Conservation (phyloP, 1,284 basidiomycete genomes). For the Sporisorium graminicola region DNA sequence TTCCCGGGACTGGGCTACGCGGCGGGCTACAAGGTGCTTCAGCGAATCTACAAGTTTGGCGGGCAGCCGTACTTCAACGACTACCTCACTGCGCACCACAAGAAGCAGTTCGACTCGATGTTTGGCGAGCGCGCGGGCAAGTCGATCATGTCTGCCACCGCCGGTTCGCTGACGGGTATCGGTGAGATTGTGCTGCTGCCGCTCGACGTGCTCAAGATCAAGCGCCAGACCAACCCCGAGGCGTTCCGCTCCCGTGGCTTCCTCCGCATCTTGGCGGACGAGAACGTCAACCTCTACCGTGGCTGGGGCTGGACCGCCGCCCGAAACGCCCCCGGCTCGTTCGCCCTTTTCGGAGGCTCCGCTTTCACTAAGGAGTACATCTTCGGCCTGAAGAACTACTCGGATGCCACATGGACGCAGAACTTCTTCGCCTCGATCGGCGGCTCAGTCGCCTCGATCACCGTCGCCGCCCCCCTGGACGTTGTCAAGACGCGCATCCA, state of each 20-base stretch:
- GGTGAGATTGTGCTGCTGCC: constrained; percentile 96
- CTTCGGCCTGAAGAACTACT: constrained; percentile 89
- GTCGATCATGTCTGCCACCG: constrained; percentile 93
- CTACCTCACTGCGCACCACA: constrained; percentile 83
- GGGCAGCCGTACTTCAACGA: constrained; percentile 99
- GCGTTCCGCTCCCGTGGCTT: constrained; percentile 76
- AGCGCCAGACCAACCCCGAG: constrained; percentile 74
- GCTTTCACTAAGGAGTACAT: constrained; percentile 94
- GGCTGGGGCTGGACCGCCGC: constrained; percentile 99
- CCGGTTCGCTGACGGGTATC: constrained; percentile 77
- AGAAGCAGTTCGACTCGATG: constrained; percentile 80
- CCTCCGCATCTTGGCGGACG: constrained; percentile 89
- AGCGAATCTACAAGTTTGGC: constrained; percentile 81
- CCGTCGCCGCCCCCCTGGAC: constrained; percentile 94
- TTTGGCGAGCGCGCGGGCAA: constrained; percentile 98
- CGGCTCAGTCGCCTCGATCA: constrained; percentile 94
- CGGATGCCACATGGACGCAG: constrained; percentile 91
- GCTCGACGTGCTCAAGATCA: constrained; percentile 96
- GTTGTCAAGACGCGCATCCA: constrained; percentile 90
- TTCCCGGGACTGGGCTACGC: constrained; percentile 99
- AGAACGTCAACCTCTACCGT: constrained; percentile 88
- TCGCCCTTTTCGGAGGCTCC: constrained; percentile 92
- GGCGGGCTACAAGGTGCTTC: constrained; percentile 80
- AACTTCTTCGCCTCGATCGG: constrained; percentile 83
- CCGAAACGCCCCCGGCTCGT: constrained; percentile 93